Conservation (phyloP, 495 filamentous ascomycete species). For the Aspergillus panamensis region DNA sequence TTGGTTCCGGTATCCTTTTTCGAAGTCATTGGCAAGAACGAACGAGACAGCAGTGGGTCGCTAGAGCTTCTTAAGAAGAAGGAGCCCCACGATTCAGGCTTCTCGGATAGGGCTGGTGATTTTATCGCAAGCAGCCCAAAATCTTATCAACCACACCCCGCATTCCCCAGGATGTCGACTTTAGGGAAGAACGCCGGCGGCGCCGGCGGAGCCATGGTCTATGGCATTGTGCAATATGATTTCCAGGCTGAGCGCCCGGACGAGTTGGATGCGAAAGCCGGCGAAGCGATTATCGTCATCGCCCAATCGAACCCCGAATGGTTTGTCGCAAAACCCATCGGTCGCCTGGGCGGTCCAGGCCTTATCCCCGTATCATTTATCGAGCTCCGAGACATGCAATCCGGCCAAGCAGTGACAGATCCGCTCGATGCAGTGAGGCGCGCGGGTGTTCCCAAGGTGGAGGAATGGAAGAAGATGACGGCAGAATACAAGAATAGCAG, state of each 20-base stretch:
- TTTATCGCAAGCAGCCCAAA: slow-evolving; percentile 23
- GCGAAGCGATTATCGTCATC: slow-evolving; percentile 96
- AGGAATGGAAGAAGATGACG: slow-evolving; percentile 99
- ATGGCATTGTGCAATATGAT: slow-evolving; percentile 95
- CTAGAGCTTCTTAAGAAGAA: slow-evolving; percentile 55
- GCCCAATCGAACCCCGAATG: slow-evolving; percentile 99
- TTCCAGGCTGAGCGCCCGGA: slow-evolving; percentile 93
- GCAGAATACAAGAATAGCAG: slow-evolving; percentile 99
- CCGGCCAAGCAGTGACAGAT: slow-evolving; percentile 76
- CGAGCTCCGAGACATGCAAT: slow-evolving; percentile 92
- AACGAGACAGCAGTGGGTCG: slow-evolving; percentile 77
- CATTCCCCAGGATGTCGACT: slow-evolving; percentile 48
- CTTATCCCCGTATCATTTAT: slow-evolving; percentile 97
- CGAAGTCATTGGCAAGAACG: slow-evolving; percentile 83
- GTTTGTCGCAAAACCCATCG: slow-evolving; percentile 99
- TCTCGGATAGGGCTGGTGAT: slow-evolving; percentile 58
- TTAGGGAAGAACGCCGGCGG: slow-evolving; percentile 59
- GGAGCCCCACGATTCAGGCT: slow-evolving; percentile 73
- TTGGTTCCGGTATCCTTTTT: slow-evolving; percentile 93
- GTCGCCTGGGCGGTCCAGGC: slow-evolving; percentile 86
- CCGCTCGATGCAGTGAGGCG: slow-evolving; percentile 79
- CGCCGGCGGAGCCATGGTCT: slow-evolving; percentile 78
- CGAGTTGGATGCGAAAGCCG: slow-evolving; percentile 89
- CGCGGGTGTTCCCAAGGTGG: slow-evolving; percentile 93
- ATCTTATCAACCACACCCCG: slow-evolving; percentile 34